phyloP scores from a whole-genome alignment of 441 rosid genomes.

The Eruca vesicaria region DNA sequence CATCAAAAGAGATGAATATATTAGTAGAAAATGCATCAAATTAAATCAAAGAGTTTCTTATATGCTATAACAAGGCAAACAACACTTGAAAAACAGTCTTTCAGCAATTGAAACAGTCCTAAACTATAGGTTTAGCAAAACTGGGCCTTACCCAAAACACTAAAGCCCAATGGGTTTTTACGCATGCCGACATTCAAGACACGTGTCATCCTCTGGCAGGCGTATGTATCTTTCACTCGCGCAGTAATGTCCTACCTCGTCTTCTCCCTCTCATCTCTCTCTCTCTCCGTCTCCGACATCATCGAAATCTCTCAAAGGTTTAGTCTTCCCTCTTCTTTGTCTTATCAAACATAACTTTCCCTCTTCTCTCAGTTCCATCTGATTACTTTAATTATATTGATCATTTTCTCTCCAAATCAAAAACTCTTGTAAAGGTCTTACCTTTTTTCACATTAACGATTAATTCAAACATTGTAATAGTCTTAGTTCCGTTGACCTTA shows the following conservation, averaged over 20 bases:
- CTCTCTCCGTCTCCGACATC: conserved; percentile 16
- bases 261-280: background rate
- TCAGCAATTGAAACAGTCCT: background rate
- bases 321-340: background rate
- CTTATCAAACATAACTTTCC: background rate
- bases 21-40: no score
- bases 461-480: background rate
- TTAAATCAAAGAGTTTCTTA: no score
- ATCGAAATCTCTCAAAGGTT: conserved; percentile 19
- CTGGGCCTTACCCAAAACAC: background rate
- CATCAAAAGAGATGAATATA: no score
- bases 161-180: background rate
- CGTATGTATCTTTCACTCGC: background rate
- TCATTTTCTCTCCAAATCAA: background rate
- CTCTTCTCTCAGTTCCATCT: background rate
- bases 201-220: background rate
- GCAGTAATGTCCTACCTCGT: background rate
- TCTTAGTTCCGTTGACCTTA: background rate
- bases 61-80: no score
- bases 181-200: background rate
- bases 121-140: background rate
- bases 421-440: conserved; percentile 4
- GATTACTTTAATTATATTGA: background rate
- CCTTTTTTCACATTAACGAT: background rate
- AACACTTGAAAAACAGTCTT: background rate